phyloP scores from a whole-genome alignment of 495 filamentous ascomycete genomes.

The Hypomontagnella submonticulosa region DNA sequence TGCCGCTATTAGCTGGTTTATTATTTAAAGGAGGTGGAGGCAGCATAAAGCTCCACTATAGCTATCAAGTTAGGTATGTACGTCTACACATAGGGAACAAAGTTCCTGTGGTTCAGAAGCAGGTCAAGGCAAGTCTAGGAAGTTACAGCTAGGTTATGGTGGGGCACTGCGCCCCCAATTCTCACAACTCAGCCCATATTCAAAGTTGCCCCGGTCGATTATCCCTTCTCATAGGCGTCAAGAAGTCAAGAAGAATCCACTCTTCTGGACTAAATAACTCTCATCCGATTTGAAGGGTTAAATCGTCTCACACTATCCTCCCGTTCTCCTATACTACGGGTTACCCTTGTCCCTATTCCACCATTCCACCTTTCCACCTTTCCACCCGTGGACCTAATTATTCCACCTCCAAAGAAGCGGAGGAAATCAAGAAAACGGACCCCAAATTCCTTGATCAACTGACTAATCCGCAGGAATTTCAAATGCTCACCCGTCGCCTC shows the following conservation, averaged over 20 bases:
- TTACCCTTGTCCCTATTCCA: constrained; percentile 1
- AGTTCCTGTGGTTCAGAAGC: neutral
- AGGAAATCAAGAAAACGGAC: constrained; percentile 11
- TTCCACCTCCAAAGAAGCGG: neutral
- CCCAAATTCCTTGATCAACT: constrained; percentile 13
- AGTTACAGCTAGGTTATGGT: constrained; percentile 17
- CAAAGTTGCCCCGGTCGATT: constrained; percentile 16
- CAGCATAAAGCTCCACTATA: constrained; percentile 14
- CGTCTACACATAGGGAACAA: neutral
- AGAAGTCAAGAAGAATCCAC: too few relatives aligned
- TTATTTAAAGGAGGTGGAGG: constrained; percentile 17
- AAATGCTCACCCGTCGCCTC: constrained; percentile 21
- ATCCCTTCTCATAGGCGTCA: constrained; percentile 1
- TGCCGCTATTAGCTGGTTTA: constrained; percentile 38
- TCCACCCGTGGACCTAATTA: constrained; percentile 3
- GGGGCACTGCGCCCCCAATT: constrained; percentile 36
- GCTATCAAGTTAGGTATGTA: constrained; percentile 16
- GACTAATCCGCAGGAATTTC: neutral
- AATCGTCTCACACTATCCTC: constrained; percentile 26
- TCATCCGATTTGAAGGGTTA: constrained; percentile 27
- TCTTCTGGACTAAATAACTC: neutral
- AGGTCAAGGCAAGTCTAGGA: constrained; percentile 5
- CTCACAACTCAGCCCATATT: constrained; percentile 38
- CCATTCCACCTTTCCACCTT: neutral
- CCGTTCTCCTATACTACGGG: neutral